phyloP scores from a whole-genome alignment of 116 monocot genomes.

The Phalaenopsis hybrid region DNA sequence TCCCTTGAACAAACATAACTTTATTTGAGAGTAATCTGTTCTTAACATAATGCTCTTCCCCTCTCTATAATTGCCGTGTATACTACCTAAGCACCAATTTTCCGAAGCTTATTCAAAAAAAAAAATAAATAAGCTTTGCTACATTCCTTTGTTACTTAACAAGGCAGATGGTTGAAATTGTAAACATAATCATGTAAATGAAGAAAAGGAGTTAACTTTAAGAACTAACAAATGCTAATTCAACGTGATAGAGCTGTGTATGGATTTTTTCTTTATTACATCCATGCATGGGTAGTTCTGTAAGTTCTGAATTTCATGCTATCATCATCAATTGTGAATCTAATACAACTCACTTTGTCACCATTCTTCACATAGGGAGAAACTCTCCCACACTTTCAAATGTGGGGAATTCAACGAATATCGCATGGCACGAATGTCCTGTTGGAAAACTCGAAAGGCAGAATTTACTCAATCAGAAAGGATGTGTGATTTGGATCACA shows the following conservation, averaged over 20 bases:
- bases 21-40: too few relatives aligned
- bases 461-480: constrained; percentile 53
- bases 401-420: constrained; percentile 33
- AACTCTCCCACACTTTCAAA: constrained; percentile 29
- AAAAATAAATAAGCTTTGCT: too few relatives aligned
- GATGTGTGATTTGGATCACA: constrained; percentile 69
- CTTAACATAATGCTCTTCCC: too few relatives aligned
- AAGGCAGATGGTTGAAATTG: not conserved
- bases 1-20: too few relatives aligned
- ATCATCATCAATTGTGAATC: not conserved
- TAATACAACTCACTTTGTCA: not conserved
- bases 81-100: too few relatives aligned
- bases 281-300: not conserved
- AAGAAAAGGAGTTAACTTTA: not conserved
- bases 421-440: constrained; percentile 52
- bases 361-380: constrained; percentile 29
- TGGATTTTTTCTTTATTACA: not conserved
- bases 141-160: too few relatives aligned
- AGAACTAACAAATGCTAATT: not conserved
- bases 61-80: too few relatives aligned
- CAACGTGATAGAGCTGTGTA: not conserved
- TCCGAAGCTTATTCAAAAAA: too few relatives aligned
- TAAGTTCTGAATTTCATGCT: not conserved
- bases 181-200: not conserved
- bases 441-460: constrained; percentile 41